Conservation (phyloP, 2,329 filamentous ascomycete genomes). For the Trichoderma sp. region DNA sequence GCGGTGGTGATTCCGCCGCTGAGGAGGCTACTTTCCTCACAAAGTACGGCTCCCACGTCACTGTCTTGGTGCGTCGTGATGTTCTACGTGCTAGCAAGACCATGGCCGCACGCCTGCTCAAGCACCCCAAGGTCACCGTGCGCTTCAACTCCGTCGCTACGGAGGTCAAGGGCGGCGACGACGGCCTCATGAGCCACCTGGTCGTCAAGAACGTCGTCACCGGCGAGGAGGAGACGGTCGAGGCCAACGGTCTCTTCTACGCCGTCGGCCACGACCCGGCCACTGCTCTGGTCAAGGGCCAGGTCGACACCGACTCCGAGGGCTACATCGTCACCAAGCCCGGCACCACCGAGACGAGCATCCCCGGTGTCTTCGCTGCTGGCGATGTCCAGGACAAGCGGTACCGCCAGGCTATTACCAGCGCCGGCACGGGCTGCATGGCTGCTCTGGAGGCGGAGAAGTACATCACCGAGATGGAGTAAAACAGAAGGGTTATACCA, state of each 20-base stretch:
- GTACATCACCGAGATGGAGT: conserved; percentile 74
- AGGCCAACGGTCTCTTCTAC: conserved; percentile 93
- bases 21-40: conserved; percentile 97
- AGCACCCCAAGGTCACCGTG: conserved; percentile 87
- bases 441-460: conserved; percentile 96
- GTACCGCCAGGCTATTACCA: conserved; percentile 96
- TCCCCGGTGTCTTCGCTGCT: conserved; percentile 91
- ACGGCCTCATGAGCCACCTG: conserved; percentile 85
- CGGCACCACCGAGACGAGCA: conserved; percentile 81
- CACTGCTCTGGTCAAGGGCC: conserved; percentile 83
- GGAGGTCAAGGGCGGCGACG: conserved; percentile 81
- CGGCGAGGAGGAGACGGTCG: conserved; percentile 76
- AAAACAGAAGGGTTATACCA: not conserved
- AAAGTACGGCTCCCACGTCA: conserved; percentile 95
- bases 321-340: conserved; percentile 89
- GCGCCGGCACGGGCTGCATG: conserved; percentile 91
- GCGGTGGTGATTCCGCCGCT: conserved; percentile 92
- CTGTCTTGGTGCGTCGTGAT: conserved; percentile 86
- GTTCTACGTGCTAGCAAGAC: conserved; percentile 83
- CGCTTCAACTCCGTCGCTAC: conserved; percentile 78
- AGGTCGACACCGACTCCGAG: conserved; percentile 83
- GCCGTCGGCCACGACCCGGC: conserved; percentile 96
- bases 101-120: conserved; percentile 82
- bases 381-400: conserved; percentile 98
- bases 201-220: conserved; percentile 76